Conservation (phyloP, 305 asterid species). For the Solanum hybrid region DNA sequence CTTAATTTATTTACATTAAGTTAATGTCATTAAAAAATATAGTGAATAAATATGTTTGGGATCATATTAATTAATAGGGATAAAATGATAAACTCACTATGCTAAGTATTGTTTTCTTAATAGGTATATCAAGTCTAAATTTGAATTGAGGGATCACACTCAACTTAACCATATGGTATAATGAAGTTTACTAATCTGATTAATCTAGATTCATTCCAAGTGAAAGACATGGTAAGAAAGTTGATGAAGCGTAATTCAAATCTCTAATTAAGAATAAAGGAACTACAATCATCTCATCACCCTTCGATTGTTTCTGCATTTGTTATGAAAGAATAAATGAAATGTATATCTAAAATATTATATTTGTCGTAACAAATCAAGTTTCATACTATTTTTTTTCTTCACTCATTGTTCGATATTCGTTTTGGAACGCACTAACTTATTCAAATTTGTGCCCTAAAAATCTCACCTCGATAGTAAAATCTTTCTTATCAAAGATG, state of each 20-base stretch:
- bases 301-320: background rate
- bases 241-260: rapidly evolving
- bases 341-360: background rate
- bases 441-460: background rate
- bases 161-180: background rate
- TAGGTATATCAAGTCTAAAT: too few relatives aligned
- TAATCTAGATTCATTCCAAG: background rate
- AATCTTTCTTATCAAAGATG: background rate
- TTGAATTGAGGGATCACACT: background rate
- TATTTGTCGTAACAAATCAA: background rate
- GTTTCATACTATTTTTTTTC: background rate
- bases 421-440: background rate
- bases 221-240: background rate
- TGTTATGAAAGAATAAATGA: background rate
- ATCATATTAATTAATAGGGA: too few relatives aligned
- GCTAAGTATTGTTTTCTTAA: too few relatives aligned
- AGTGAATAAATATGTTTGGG: too few relatives aligned
- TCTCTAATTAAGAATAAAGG: background rate
- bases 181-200: background rate
- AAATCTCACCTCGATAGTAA: background rate
- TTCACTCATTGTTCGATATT: background rate
- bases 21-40: too few relatives aligned
- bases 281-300: background rate
- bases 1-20: background rate
- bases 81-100: too few relatives aligned